Percentiles rank a stretch among this genome's conserved stretches.
phyloP scores from a whole-genome alignment of 2,329 filamentous ascomycete genomes.

The Apiospora hydei region DNA sequence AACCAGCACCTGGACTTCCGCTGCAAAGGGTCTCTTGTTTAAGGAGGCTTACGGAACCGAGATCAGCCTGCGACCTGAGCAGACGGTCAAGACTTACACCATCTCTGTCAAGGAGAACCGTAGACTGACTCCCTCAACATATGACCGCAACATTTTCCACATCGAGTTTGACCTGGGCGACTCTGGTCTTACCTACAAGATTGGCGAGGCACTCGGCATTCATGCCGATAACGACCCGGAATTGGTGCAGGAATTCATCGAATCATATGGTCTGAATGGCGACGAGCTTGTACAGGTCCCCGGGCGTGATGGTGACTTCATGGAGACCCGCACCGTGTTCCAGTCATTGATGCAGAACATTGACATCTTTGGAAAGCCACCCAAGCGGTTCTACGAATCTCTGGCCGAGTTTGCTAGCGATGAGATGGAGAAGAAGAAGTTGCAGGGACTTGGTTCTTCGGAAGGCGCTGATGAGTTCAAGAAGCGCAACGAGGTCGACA shows the following conservation, averaged over 20 bases:
- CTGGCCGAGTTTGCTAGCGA: conserved; percentile 87
- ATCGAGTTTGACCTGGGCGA: conserved; percentile 96
- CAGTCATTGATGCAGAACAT: conserved; percentile 92
- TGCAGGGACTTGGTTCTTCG: conserved; percentile 77
- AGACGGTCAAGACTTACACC: conserved; percentile 83
- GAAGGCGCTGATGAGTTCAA: conserved; percentile 92
- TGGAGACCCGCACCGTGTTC: conserved; percentile 91
- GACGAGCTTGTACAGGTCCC: conserved; percentile 91
- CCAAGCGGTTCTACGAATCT: conserved; percentile 96
- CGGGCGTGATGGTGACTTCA: conserved; percentile 77
- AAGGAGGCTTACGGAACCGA: conserved; percentile 90
- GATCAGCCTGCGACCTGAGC: conserved; percentile 80
- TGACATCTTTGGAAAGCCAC: conserved; percentile 95
- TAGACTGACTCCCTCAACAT: conserved; percentile 83
- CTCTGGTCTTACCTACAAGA: conserved; percentile 93
- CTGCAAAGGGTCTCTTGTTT: conserved; percentile 88
- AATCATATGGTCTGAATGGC: conserved; percentile 84
- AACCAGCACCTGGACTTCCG: conserved; percentile 81
- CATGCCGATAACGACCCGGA: conserved; percentile 90
- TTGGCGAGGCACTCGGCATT: conserved; percentile 95
- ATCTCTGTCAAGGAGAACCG: conserved; percentile 96
- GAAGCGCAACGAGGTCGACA: conserved; percentile 88
- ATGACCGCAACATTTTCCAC: conserved; percentile 99
- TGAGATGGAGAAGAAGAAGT: conserved; percentile 80
- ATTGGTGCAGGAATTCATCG: conserved; percentile 85